Conservation (phyloP, 2,329 filamentous ascomycete species). For the Xylariales sp. region DNA sequence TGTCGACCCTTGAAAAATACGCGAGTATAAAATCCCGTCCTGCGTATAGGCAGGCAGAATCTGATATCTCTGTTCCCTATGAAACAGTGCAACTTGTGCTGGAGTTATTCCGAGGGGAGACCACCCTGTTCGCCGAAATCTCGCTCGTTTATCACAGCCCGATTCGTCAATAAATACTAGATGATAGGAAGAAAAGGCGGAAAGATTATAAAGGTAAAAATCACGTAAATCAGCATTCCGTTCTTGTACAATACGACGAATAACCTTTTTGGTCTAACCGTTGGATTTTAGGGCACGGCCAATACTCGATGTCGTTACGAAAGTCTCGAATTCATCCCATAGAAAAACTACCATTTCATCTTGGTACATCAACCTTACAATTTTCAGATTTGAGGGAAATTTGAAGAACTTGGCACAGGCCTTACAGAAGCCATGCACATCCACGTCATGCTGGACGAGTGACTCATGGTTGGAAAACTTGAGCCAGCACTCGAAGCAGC, state of each 20-base stretch:
- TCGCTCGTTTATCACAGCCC: slow-evolving; percentile 24
- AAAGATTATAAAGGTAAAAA: slow-evolving; percentile 24
- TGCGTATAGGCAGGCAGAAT: slow-evolving; percentile 21
- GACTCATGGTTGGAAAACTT: too few relatives aligned
- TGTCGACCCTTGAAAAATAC: slow-evolving; percentile 18
- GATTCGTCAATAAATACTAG: slow-evolving; percentile 28
- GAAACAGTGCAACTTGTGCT: slow-evolving; percentile 13
- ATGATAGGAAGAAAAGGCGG: slow-evolving; percentile 22
- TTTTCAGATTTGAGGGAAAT: too few relatives aligned
- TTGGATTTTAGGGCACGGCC: slow-evolving; percentile 2
- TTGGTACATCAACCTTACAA: too few relatives aligned
- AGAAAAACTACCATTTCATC: slow-evolving; percentile 3
- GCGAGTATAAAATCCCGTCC: slow-evolving; percentile 10
- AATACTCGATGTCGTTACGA: not conserved
- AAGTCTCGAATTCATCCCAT: slow-evolving; percentile 1
- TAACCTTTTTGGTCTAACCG: slow-evolving; percentile 15
- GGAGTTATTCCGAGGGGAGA: slow-evolving; percentile 19
- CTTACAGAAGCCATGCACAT: too few relatives aligned
- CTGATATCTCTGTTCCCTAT: slow-evolving; percentile 9
- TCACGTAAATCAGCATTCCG: slow-evolving; percentile 25
- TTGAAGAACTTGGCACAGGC: too few relatives aligned
- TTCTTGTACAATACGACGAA: slow-evolving; percentile 21
- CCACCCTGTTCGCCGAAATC: slow-evolving; percentile 26
- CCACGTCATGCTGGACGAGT: too few relatives aligned
- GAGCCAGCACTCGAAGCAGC: too few relatives aligned